A percentile compares a stretch with the other conserved stretches of the same genome.
Evolutionary conservation across 345 rosid genomes (phyloP).

Genomic region (Streptanthus diversifolius): DNA sequence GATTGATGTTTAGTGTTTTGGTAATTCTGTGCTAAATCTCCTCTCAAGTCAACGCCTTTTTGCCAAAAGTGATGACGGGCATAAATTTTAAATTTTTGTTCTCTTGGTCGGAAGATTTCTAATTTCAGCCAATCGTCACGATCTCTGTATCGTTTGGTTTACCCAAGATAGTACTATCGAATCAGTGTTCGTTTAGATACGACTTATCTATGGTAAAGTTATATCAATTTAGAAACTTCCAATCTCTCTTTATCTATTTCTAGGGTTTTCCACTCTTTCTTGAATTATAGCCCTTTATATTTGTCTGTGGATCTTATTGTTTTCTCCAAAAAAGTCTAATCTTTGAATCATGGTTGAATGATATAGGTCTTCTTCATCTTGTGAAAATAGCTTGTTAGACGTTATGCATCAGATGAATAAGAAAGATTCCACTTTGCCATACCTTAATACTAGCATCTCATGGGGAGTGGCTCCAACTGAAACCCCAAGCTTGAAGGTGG

Average conservation of each 20-base stretch:
- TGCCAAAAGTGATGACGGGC: constrained; percentile 16
- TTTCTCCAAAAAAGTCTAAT: background rate
- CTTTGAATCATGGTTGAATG: background rate
- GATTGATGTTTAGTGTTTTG: constrained; percentile 32
- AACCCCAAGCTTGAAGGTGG: constrained; percentile 45
- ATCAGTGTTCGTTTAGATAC: constrained; percentile 4
- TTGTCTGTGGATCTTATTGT: background rate
- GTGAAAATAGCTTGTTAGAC: background rate
- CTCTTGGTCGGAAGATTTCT: constrained; percentile 34
- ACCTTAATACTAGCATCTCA: constrained; percentile 41
- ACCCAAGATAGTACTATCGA: constrained; percentile 31
- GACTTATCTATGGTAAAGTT: background rate
- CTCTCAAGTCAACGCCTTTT: constrained; percentile 36
- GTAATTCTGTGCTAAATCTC: background rate
- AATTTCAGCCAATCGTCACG: constrained; percentile 21
- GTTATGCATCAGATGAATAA: constrained; percentile 42
- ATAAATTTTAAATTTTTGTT: background rate
- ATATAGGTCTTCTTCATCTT: constrained; percentile 12
- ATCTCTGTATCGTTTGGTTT: constrained; percentile 20
- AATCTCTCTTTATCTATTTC: constrained; percentile 1
- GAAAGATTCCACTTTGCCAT: constrained; percentile 40
- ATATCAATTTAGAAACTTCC: constrained; percentile 21
- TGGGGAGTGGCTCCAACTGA: constrained; percentile 42
- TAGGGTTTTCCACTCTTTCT: background rate
- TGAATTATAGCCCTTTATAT: background rate